Percentiles rank a stretch among this genome's conserved stretches.
These are phyloP conservation scores for Lentinula novae-zelandiae DNA, from an alignment of 1,284 basidiomycete species.

Conservation along the genomic window DNA sequence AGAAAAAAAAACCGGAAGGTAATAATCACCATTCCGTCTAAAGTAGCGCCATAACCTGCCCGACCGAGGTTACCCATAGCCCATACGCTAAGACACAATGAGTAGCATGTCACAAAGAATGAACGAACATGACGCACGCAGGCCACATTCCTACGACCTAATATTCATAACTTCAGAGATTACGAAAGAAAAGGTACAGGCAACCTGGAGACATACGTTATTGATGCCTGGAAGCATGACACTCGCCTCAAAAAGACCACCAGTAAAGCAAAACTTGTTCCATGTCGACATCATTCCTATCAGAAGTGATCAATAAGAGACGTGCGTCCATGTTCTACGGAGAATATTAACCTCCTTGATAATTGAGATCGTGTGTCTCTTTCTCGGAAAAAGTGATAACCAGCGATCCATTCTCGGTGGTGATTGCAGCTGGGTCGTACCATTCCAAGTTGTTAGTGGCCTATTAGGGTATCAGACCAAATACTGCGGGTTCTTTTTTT, in stretches of 20 bases:
- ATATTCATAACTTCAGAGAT: neutral
- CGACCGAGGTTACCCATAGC: constrained; percentile 63
- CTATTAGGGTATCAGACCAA: neutral
- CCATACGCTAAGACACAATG: constrained; percentile 39
- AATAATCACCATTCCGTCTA: constrained; percentile 40
- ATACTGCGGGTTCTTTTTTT: neutral
- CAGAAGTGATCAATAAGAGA: neutral
- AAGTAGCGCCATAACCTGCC: constrained; percentile 45
- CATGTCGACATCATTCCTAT: constrained; percentile 35
- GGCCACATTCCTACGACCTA: constrained; percentile 11
- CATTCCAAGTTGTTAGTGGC: constrained; percentile 60
- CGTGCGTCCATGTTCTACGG: neutral
- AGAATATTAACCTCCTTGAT: constrained; percentile 29
- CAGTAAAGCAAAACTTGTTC: constrained; percentile 69
- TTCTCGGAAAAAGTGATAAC: constrained; percentile 49
- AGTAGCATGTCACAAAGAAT: neutral
- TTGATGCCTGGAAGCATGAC: constrained; percentile 58
- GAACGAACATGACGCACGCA: neutral
- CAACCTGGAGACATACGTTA: constrained; percentile 31
- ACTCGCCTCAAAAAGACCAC: constrained; percentile 49
- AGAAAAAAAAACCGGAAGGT: no score
- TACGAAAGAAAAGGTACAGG: constrained; percentile 39
- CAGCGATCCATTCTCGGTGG: constrained; percentile 49
- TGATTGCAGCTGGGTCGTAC: constrained; percentile 55
- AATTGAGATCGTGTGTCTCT: constrained; percentile 47